A percentile compares a stretch with the other conserved stretches of the same genome.
phyloP scores from a whole-genome alignment of 164 flowering plant species.

The Buxus sempervirens region DNA sequence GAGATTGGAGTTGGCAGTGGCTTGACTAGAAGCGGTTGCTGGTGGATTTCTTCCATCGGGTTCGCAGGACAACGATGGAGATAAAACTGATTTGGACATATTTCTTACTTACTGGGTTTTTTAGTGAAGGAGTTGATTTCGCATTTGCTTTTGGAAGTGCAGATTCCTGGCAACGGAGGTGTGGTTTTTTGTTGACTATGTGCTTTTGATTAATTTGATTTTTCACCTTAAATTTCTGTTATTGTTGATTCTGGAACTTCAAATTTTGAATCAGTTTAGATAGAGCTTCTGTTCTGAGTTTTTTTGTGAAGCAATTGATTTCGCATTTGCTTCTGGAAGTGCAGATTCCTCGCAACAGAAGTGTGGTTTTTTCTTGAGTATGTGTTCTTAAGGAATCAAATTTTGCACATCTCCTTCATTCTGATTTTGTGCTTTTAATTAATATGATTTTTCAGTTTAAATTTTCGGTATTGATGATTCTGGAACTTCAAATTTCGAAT shows the following conservation, averaged over 20 bases:
- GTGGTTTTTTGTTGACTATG: not conserved
- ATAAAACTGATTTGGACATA: too few species aligned
- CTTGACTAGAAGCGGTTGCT: constrained; percentile 68
- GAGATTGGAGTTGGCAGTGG: constrained; percentile 83
- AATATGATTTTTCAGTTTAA: too few species aligned
- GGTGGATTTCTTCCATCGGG: constrained; percentile 8
- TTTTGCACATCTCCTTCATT: not conserved
- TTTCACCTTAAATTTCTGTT: not conserved
- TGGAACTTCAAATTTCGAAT: not conserved
- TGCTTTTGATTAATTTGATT: not conserved
- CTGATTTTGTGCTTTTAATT: not conserved
- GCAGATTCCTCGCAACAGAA: not conserved
- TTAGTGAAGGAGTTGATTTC: not conserved
- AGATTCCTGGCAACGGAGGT: not conserved
- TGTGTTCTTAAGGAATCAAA: not conserved
- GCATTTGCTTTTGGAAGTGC: not conserved
- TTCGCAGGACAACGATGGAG: constrained; percentile 4
- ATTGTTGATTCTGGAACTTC: not conserved
- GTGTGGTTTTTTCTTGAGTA: not conserved
- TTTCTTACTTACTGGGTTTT: not conserved
- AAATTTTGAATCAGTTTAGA: not conserved
- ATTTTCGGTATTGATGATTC: not conserved
- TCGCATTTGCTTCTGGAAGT: not conserved
- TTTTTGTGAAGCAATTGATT: not conserved
- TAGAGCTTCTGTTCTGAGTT: not conserved